Evolutionary conservation across 2,329 filamentous ascomycete genomes (phyloP).

Genomic region (Juglanconis oblonga): DNA sequence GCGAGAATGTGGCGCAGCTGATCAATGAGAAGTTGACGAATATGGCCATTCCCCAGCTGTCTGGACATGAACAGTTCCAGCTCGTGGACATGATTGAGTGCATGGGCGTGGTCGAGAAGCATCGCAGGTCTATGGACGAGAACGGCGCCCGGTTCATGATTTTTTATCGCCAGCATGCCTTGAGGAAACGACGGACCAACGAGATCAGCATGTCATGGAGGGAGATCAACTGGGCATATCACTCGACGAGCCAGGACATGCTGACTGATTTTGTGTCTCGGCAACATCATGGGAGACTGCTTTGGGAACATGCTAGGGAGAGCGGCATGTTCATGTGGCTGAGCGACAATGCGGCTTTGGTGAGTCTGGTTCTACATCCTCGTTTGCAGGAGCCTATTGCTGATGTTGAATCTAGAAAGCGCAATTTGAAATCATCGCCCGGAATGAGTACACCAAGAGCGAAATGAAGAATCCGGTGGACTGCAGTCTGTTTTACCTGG

Average conservation of each 20-base stretch:
- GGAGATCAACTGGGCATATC: constrained; percentile 83
- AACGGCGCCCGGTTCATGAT: constrained; percentile 86
- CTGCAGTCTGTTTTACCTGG: constrained; percentile 88
- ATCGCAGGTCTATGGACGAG: constrained; percentile 84
- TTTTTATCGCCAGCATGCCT: constrained; percentile 78
- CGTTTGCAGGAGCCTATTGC: not conserved
- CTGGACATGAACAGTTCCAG: constrained; percentile 82
- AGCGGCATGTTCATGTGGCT: constrained; percentile 96
- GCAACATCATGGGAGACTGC: constrained; percentile 75
- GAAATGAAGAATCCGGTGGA: constrained; percentile 88
- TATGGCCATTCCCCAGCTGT: constrained; percentile 74
- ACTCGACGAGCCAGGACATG: constrained; percentile 85
- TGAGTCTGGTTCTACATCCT: constrained; percentile 40
- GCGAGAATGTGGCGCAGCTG: constrained; percentile 64
- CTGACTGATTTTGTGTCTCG: constrained; percentile 76
- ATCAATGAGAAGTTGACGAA: constrained; percentile 77
- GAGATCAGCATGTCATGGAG: constrained; percentile 69
- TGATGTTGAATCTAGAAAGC: constrained; percentile 46
- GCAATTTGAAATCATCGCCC: constrained; percentile 86
- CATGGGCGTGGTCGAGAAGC: constrained; percentile 77
- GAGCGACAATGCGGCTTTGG: constrained; percentile 70
- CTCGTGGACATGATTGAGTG: constrained; percentile 83
- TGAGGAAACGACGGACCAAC: constrained; percentile 63
- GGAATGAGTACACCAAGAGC: constrained; percentile 87
- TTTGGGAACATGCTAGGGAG: constrained; percentile 82